A percentile compares a stretch with the other conserved stretches of the same genome.
Evolutionary conservation across 495 filamentous ascomycete genomes (phyloP).

Genomic region (Neurospora sublineolata): DNA sequence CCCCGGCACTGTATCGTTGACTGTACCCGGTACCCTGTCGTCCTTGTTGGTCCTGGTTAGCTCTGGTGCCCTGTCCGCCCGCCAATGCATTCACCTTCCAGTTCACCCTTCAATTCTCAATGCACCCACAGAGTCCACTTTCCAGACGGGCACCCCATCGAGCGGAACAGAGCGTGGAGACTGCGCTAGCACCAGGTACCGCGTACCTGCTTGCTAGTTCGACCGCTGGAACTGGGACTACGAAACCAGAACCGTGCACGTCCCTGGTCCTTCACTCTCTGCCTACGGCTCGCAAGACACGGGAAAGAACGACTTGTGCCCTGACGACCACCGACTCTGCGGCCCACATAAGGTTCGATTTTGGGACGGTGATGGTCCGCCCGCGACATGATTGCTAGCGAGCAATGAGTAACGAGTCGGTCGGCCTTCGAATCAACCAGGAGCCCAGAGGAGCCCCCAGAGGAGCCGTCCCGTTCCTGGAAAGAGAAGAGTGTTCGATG

Average conservation of each 20-base stretch:
- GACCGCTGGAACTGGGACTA: neutral
- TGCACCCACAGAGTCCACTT: neutral
- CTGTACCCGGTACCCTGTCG: constrained; percentile 12
- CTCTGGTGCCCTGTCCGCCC: constrained; percentile 1
- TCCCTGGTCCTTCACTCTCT: neutral
- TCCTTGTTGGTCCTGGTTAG: constrained; percentile 4
- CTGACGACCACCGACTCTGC: neutral
- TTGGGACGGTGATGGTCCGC: neutral
- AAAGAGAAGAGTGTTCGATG: constrained; percentile 5
- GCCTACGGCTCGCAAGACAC: neutral
- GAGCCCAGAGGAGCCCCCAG: neutral
- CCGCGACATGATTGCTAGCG: neutral
- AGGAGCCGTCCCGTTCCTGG: neutral
- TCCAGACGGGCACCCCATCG: neutral
- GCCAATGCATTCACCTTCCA: neutral
- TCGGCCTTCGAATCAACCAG: neutral
- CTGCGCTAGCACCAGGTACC: neutral
- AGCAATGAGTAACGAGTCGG: neutral
- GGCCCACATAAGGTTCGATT: neutral
- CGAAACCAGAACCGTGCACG: neutral
- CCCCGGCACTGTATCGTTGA: constrained; percentile 8
- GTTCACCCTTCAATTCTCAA: neutral
- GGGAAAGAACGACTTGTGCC: neutral
- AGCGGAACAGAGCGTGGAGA: neutral
- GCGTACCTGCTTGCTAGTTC: neutral